phyloP scores from a whole-genome alignment of 352 stramenopile genomes.

The Globisporangium megalacanthum region DNA sequence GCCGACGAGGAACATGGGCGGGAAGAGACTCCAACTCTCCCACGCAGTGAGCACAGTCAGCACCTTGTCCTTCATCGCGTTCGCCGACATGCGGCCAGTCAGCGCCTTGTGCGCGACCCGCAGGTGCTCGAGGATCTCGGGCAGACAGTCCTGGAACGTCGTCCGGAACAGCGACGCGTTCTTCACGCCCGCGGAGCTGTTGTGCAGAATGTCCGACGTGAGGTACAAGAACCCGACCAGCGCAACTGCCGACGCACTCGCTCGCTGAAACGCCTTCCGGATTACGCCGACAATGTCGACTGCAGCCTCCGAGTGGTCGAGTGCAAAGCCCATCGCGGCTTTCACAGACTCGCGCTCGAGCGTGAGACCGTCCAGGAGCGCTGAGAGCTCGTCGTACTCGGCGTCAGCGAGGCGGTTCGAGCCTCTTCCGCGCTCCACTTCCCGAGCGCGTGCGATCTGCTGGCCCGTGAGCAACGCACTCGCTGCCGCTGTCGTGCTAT shows the following conservation, averaged over 20 bases:
- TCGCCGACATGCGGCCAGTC: slow-evolving; percentile 67
- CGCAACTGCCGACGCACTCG: slow-evolving; percentile 30
- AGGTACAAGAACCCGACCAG: slow-evolving; percentile 74
- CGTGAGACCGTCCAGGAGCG: slow-evolving; percentile 36
- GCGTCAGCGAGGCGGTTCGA: slow-evolving; percentile 39
- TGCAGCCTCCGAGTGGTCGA: slow-evolving; percentile 76
- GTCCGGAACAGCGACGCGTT: slow-evolving; percentile 88
- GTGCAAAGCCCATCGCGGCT: slow-evolving; percentile 64
- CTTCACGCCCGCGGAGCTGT: slow-evolving; percentile 82
- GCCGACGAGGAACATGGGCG: slow-evolving; percentile 64
- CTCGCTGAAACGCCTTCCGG: slow-evolving; percentile 33
- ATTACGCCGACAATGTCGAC: slow-evolving; percentile 61
- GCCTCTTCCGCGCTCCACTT: slow-evolving; percentile 56
- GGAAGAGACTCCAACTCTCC: slow-evolving; percentile 79
- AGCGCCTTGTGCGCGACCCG: slow-evolving; percentile 48
- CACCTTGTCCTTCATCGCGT: slow-evolving; percentile 80
- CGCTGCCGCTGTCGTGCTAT: slow-evolving; percentile 2
- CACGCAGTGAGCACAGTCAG: slow-evolving; percentile 66
- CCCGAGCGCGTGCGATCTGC: slow-evolving; percentile 61
- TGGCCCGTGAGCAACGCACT: slow-evolving; percentile 49
- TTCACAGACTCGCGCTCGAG: slow-evolving; percentile 70
- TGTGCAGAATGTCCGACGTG: slow-evolving; percentile 87
- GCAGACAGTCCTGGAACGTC: slow-evolving; percentile 77
- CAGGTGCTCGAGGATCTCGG: slow-evolving; percentile 63
- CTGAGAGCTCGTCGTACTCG: slow-evolving; percentile 52